phyloP scores from a whole-genome alignment of 2,329 filamentous ascomycete species.

The Botrytis sinoallii region DNA sequence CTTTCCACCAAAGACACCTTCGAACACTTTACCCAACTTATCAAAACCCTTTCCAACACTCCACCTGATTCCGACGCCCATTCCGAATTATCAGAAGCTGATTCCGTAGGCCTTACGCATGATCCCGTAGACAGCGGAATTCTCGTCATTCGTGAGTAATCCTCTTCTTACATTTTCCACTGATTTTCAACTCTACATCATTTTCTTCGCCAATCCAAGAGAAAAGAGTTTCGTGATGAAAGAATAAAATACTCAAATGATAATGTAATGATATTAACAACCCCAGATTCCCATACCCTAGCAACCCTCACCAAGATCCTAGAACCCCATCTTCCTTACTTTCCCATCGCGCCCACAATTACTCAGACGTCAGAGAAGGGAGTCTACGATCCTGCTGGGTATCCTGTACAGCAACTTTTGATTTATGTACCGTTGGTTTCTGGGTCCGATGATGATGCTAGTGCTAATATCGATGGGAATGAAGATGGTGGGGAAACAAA shows the following conservation, averaged over 20 bases:
- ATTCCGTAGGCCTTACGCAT: not conserved
- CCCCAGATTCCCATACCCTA: not conserved
- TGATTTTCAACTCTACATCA: not conserved
- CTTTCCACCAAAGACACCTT: not conserved
- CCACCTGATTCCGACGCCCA: not conserved
- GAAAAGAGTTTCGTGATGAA: fast-evolving
- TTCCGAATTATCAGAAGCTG: not conserved
- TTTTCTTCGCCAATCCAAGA: fast-evolving
- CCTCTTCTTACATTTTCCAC: not conserved
- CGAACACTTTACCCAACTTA: not conserved
- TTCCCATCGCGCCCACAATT: not conserved
- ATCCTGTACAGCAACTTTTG: not conserved
- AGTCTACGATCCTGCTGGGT: not conserved
- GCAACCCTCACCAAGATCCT: not conserved
- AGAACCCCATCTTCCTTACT: not conserved
- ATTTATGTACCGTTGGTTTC: not conserved
- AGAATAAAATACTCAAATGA: not conserved
- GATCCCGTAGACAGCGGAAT: not conserved
- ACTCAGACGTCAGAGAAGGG: not conserved
- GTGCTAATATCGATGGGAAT: not conserved
- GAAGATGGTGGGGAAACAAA: too few relatives aligned
- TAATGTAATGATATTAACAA: not conserved
- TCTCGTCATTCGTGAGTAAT: not conserved
- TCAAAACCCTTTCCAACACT: not conserved
- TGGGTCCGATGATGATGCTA: not conserved